A percentile compares a stretch with the other conserved stretches of the same genome.
phyloP scores from a whole-genome alignment of 2,329 filamentous ascomycete genomes.

The Verticillium nubilum region DNA sequence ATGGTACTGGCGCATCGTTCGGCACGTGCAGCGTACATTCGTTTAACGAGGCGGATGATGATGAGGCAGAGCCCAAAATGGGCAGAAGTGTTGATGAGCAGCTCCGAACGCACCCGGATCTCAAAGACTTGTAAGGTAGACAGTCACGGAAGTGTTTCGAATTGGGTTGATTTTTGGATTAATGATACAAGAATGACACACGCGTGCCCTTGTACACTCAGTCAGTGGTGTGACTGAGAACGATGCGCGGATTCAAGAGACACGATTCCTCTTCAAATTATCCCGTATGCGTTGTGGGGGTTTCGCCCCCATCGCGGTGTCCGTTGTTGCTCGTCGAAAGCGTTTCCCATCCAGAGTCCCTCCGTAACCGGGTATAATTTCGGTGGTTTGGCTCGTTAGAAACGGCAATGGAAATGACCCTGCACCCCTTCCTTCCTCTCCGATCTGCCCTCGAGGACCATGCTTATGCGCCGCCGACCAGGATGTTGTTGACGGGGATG shows the following conservation, averaged over 20 bases:
- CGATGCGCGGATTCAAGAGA: background rate
- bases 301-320: background rate
- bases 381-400: background rate
- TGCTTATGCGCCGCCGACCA: constrained; percentile 59
- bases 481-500: constrained; percentile 65
- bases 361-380: background rate
- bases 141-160: background rate
- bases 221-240: background rate
- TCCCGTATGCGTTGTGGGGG: background rate
- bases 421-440: background rate
- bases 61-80: constrained; percentile 57
- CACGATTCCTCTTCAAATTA: background rate
- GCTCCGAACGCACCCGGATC: constrained; percentile 34
- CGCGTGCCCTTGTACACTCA: background rate
- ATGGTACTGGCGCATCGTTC: constrained; percentile 65
- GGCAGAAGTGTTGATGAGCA: constrained; percentile 56
- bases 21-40: constrained; percentile 76
- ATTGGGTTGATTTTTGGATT: background rate
- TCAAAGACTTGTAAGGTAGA: constrained; percentile 11
- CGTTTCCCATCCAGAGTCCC: background rate
- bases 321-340: background rate
- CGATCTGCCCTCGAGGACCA: background rate
- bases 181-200: background rate
- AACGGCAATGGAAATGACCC: background rate
- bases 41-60: constrained; percentile 63